Evolutionary conservation across 495 filamentous ascomycete species (phyloP).

Genomic region (Trichoderma parareesei): DNA sequence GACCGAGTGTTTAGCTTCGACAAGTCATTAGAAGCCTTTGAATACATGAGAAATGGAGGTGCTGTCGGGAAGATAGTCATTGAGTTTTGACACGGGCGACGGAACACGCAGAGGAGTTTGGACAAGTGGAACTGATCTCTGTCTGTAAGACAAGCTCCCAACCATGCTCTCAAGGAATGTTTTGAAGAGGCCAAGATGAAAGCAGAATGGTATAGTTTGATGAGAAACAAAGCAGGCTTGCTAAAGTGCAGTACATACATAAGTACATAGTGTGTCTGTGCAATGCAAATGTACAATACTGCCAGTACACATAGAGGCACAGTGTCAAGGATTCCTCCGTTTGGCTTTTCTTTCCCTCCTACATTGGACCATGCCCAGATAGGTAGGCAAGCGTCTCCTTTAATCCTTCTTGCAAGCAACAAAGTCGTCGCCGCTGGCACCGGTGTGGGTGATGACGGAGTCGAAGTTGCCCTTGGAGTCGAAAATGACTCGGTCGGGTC

Average conservation of each 20-base stretch:
- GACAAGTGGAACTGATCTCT: no score
- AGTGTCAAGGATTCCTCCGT: background rate
- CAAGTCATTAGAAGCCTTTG: constrained; percentile 28
- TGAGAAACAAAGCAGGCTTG: background rate
- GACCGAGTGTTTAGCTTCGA: constrained; percentile 26
- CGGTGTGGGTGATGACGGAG: constrained; percentile 59
- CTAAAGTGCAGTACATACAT: constrained; percentile 4
- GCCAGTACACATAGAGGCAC: background rate
- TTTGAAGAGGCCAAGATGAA: background rate
- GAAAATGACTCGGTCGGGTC: constrained; percentile 66
- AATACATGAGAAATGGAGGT: constrained; percentile 31
- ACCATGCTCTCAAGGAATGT: no score
- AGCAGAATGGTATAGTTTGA: background rate
- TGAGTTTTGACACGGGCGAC: constrained; percentile 1
- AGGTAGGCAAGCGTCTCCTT: background rate
- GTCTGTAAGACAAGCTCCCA: no score
- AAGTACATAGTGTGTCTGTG: background rate
- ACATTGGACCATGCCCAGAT: background rate
- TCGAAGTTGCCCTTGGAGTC: constrained; percentile 41
- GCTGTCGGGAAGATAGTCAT: constrained; percentile 33
- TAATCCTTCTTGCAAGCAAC: constrained; percentile 39
- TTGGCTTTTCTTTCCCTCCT: background rate
- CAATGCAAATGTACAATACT: background rate
- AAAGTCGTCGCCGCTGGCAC: constrained; percentile 58
- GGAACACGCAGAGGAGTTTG: no score